Evolutionary conservation across 257 asterid species (phyloP).

Genomic region (Solanum neorickii): DNA sequence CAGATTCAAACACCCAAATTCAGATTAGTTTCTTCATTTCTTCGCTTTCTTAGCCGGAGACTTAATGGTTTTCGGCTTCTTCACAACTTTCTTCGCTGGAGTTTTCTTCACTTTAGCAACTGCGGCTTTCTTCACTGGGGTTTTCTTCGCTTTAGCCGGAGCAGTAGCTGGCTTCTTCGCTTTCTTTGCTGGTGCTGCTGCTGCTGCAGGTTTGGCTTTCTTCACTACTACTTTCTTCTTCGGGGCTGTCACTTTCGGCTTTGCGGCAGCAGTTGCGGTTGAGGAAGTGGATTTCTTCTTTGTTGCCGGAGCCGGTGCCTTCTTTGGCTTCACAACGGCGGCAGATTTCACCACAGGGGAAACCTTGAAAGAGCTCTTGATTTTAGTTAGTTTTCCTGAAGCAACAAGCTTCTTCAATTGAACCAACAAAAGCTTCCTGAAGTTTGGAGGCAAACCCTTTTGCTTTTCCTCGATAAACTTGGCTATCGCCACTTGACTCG

Average conservation of each 20-base stretch:
- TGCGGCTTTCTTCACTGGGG: not conserved
- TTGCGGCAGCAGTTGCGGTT: not conserved
- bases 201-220: not conserved
- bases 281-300: not conserved
- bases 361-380: constrained; percentile 47
- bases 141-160: not conserved
- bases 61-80: not conserved
- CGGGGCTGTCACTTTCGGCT: constrained; percentile 12
- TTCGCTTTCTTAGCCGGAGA: not conserved
- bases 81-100: not conserved
- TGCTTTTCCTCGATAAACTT: constrained; percentile 57
- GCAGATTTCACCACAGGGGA: not conserved
- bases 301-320: constrained; percentile 8
- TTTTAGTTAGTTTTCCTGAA: constrained; percentile 32
- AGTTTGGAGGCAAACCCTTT: constrained; percentile 39
- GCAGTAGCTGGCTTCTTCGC: constrained; percentile 3
- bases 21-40: not conserved
- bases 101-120: constrained; percentile 3
- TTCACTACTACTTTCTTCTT: not conserved
- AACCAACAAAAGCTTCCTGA: constrained; percentile 35
- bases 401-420: constrained; percentile 49
- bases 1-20: not conserved
- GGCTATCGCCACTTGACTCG: constrained; percentile 52
- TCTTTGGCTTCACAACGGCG: constrained; percentile 2
- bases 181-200: not conserved